Percentiles rank a stretch among this genome's conserved stretches.
These are phyloP conservation scores for Avicennia marina DNA, from an alignment of 257 asterid genomes.

Conservation along the genomic window DNA sequence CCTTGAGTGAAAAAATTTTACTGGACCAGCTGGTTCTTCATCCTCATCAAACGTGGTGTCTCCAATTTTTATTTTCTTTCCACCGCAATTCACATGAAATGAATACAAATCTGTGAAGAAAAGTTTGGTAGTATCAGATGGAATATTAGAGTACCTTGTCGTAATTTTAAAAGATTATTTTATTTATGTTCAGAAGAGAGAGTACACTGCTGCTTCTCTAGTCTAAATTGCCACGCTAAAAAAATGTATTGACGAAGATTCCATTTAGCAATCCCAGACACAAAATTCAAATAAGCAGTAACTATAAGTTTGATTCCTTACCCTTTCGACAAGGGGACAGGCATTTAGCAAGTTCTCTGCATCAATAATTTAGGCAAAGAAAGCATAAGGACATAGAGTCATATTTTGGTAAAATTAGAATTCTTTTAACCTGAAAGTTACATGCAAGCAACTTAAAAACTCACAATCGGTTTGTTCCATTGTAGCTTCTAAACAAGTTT, in stretches of 20 bases:
- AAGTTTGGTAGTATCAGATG: too few relatives aligned
- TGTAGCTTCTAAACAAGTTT: constrained; percentile 40
- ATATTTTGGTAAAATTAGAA: too few relatives aligned
- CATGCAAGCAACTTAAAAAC: neutral
- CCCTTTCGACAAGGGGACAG: constrained; percentile 32
- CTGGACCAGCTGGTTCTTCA: constrained; percentile 25
- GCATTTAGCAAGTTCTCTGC: constrained; percentile 31
- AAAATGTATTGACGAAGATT: too few relatives aligned
- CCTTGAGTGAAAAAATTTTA: constrained; percentile 21
- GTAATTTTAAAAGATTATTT: too few relatives aligned
- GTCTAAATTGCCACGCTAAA: too few relatives aligned
- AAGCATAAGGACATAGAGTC: too few relatives aligned
- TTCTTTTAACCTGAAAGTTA: too few relatives aligned
- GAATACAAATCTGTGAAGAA: constrained; percentile 29
- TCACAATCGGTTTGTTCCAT: constrained; percentile 26
- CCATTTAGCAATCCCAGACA: too few relatives aligned
- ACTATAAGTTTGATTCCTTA: neutral
- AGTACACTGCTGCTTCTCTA: too few relatives aligned
- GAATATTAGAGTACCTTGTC: too few relatives aligned
- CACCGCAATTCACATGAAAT: constrained; percentile 48
- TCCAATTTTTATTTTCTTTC: constrained; percentile 20
- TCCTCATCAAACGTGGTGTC: constrained; percentile 34
- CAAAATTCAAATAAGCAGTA: too few relatives aligned
- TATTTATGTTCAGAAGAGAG: too few relatives aligned
- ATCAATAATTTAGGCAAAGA: neutral